A percentile compares a stretch with the other conserved stretches of the same genome.
Evolutionary conservation across 495 filamentous ascomycete species (phyloP).

Genomic region (Neurospora hispaniola): DNA sequence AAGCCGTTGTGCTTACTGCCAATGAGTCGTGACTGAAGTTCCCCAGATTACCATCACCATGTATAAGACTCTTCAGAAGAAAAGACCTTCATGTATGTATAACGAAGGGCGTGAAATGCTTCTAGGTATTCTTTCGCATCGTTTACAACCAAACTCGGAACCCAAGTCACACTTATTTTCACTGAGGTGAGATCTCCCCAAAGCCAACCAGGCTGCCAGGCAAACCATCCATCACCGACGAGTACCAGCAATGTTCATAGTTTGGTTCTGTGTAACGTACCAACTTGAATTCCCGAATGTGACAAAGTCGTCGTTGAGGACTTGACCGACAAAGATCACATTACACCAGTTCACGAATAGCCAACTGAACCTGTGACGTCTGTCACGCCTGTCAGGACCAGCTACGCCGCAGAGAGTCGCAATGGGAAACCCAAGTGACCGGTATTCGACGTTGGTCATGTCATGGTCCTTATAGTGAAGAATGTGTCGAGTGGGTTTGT

Average conservation of each 20-base stretch:
- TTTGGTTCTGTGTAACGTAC: background rate
- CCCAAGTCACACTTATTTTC: background rate
- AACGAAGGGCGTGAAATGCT: background rate
- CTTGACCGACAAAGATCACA: background rate
- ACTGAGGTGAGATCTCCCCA: background rate
- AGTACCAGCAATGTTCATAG: background rate
- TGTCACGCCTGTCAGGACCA: background rate
- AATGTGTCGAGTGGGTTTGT: background rate
- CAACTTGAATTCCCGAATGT: background rate
- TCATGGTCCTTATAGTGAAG: background rate
- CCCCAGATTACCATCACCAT: too few relatives aligned
- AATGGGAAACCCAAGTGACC: background rate
- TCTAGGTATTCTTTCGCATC: background rate
- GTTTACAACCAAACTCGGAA: background rate
- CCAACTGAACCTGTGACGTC: background rate
- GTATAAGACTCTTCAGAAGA: background rate
- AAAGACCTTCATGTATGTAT: background rate
- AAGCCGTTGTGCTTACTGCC: too few relatives aligned
- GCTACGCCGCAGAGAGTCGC: background rate
- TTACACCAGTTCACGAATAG: background rate
- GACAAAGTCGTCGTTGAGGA: background rate
- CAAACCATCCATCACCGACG: background rate
- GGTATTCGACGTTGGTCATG: background rate
- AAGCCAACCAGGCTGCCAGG: background rate
- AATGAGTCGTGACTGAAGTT: too few relatives aligned